Base-by-base conservation (phyloP, 495 filamentous ascomycete species). In the Polyplosphaeria fusca region DNA sequence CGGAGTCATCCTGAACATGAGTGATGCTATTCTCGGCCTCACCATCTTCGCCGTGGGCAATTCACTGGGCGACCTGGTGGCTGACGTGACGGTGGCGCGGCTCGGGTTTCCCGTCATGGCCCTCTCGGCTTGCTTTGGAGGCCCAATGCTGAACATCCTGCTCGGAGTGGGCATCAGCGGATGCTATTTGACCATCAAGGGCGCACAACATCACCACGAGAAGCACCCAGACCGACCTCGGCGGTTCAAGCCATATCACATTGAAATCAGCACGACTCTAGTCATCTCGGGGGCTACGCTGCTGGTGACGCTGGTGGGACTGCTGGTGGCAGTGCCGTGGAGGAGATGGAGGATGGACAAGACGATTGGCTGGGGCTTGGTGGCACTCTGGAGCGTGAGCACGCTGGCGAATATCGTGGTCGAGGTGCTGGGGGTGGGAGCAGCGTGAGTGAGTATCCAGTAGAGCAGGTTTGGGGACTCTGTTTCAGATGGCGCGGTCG, bases 101-200 rank as follows among this genome's bases (percentile, higher is more conserved):
- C 79, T 97, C 0, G 93, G 94, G 0, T 96, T 91, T 71, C 94
- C 94, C 0, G 91, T 97, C 38, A 99, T 99, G 94, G 94, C 94
- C 5, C 77, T 99, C 52, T 84, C 83, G 1, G 94, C 94, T 24
- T 99, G 94, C 66, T 97, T 97, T 64, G 94, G 94, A 14, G 94
- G 94, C 0, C 94, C 94, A 0, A 89, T 99, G 89, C 79, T 99
- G 22, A 99, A 99, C 65, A 99, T 99, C 49, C 74, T 99, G 0
- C 82, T 99, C 12, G 94, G 94, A 0, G 90, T 99, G 42, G 94
- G 94, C 2, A 71, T 96, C 7, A 85, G 86, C 19, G 94, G 94
- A 1, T 74, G 89, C 27, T 95, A 89, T 63, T 93, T 96, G 79
- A 88, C 84, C 3, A 70, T 91, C 24, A 73, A 76, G 4, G 76